Evolutionary conservation across 2,329 filamentous ascomycete species (phyloP), one percentile per base, ranked within the genome.

Genomic region (Trichophyton rubrum): DNA sequence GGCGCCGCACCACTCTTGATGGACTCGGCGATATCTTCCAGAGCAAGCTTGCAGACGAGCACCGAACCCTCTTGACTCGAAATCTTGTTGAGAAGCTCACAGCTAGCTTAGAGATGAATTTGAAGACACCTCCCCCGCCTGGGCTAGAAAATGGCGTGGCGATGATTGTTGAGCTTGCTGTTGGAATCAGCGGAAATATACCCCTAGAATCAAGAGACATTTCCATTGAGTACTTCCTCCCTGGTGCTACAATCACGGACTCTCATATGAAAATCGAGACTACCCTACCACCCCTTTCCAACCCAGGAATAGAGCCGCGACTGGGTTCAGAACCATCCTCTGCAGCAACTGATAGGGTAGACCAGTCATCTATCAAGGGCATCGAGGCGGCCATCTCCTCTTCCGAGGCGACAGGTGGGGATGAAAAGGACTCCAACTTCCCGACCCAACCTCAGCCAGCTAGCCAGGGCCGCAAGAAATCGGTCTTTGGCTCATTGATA

Each of bases 151-250:
- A 89, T 58, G 90, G 89, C 64, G 88, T 91, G 1, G 85, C 86
- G 60, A 95, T 93, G 85, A 97, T 99, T 71, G 82, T 96, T 60
- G 91, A 96, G 74, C 81, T 97, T 58, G 90, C 91, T 0, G 82
- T 97, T 33, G 87, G 86, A 63, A 90, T 99, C 64, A 85, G 89
- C 0, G 83, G 86, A 62, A 95, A 96, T 71, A 76, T 97, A 53
- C 92, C 93, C 0, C 76, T 95, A 43, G 93, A 99, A 74, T 93
- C 89, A 66, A 84, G 93, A 64, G 93, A 97, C 69, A 89, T 99
- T 15, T 85, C 85, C 49, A 87, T 99, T 63, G 84, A 87, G 64
- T 96, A 96, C 70, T 90, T 91, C 59, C 76, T 86, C 61, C 92
- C 93, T 0, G 88, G 89, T 49, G 82, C 87, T 51, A 72, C 79